Evolutionary conservation across 176 grass and related monocot species (phyloP).

Genomic region (Pontederia crassipes): DNA sequence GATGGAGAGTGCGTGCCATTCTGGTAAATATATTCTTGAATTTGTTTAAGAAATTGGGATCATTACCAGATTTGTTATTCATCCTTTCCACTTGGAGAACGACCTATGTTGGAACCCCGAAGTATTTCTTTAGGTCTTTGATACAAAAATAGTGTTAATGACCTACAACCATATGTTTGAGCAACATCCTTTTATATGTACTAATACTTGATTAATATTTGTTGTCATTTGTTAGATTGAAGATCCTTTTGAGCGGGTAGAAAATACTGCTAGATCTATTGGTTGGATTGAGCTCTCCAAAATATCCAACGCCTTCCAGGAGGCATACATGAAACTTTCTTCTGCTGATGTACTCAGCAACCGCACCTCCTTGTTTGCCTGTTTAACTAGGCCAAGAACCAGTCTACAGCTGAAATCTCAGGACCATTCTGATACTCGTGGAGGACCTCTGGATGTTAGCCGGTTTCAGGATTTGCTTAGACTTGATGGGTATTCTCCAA

Average conservation of each 20-base stretch:
- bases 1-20: conserved; percentile 20
- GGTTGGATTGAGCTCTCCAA: not conserved
- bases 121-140: not conserved
- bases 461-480: too few species aligned
- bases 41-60: too few species aligned
- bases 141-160: too few species aligned
- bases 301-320: conserved; percentile 12
- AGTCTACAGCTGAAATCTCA: not conserved
- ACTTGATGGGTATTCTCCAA: too few species aligned
- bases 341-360: not conserved
- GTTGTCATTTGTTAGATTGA: not conserved
- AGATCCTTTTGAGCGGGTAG: conserved; percentile 19
- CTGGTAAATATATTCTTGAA: conserved; percentile 32
- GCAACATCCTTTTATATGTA: too few species aligned
- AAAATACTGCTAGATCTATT: conserved; percentile 21
- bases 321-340: conserved; percentile 1
- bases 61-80: too few species aligned
- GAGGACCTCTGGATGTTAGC: not conserved
- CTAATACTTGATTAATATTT: too few species aligned
- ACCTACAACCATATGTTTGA: too few species aligned
- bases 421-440: not conserved
- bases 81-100: not conserved
- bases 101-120: not conserved
- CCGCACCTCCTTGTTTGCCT: not conserved
- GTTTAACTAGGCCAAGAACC: conserved; percentile 1